These are phyloP conservation scores for Acmispon strigosus DNA, from an alignment of 306 rosid genomes.

Conservation along the genomic window DNA sequence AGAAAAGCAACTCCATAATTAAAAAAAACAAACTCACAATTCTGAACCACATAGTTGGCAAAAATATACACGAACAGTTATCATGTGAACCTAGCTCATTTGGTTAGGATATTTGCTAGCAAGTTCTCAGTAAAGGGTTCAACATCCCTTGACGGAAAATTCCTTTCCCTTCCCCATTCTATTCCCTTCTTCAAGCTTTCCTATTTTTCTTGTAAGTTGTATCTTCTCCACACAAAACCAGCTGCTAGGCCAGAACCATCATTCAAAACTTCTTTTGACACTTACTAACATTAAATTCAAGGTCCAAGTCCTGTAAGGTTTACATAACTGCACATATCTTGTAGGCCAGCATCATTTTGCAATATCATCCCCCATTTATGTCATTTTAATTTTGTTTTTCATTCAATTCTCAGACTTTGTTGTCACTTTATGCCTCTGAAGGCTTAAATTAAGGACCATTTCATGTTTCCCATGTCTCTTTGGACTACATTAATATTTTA, in stretches of 20 bases:
- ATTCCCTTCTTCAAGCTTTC: not conserved
- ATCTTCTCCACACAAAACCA: not conserved
- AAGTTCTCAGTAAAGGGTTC: not conserved
- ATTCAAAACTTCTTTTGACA: not conserved
- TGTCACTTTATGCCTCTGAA: not conserved
- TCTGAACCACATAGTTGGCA: not conserved
- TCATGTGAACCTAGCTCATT: not conserved
- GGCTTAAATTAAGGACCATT: not conserved
- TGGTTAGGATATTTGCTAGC: not conserved
- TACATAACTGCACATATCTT: not conserved
- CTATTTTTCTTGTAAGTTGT: not conserved
- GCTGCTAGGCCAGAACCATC: not conserved
- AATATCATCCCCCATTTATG: not conserved
- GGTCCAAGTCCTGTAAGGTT: not conserved
- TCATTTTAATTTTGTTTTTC: not conserved
- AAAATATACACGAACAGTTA: not conserved
- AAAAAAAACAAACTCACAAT: not conserved
- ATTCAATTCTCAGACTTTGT: not conserved
- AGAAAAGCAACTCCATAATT: constrained; percentile 9
- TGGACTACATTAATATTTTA: not conserved
- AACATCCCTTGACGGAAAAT: not conserved
- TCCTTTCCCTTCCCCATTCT: not conserved
- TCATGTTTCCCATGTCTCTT: not conserved
- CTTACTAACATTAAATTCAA: not conserved
- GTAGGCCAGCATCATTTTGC: not conserved